Evolutionary conservation across 495 filamentous ascomycete genomes (phyloP).

Genomic region (Aspergillus carlsbadensis): DNA sequence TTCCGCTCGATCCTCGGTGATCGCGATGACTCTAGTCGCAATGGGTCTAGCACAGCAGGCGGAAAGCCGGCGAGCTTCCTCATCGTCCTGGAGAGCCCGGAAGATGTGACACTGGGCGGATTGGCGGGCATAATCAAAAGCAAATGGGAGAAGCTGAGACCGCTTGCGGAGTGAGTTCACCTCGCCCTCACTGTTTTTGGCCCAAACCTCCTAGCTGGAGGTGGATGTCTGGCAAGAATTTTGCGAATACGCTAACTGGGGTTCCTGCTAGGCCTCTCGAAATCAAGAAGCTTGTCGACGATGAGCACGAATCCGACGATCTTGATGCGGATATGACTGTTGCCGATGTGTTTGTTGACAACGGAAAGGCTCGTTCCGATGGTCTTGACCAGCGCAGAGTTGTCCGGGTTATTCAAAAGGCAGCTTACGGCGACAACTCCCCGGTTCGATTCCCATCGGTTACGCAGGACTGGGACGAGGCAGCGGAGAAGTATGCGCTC

Average conservation of each 20-base stretch:
- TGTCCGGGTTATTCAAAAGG: constrained; percentile 36
- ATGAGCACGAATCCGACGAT: constrained; percentile 30
- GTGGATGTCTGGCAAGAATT: background rate
- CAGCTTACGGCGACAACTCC: constrained; percentile 6
- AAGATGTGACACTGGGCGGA: constrained; percentile 30
- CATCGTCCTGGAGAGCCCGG: constrained; percentile 30
- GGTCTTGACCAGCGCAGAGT: constrained; percentile 37
- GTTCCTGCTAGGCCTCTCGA: constrained; percentile 27
- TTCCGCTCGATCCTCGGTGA: constrained; percentile 13
- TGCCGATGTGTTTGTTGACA: constrained; percentile 40
- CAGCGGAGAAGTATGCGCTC: constrained; percentile 15
- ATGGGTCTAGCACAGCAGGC: background rate
- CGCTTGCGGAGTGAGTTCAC: constrained; percentile 31
- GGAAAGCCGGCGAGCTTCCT: constrained; percentile 32
- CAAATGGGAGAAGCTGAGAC: constrained; percentile 36
- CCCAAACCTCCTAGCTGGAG: no score
- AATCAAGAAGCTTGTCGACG: constrained; percentile 41
- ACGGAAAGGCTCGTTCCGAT: constrained; percentile 32
- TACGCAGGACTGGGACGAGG: constrained; percentile 33
- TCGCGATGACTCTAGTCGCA: constrained; percentile 16
- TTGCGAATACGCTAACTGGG: constrained; percentile 5
- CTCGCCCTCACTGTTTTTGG: background rate
- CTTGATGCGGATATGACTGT: constrained; percentile 37
- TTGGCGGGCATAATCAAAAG: constrained; percentile 34
- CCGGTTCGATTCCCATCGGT: constrained; percentile 35